phyloP scores from a whole-genome alignment of 208 protist genomes.

The Leishmania guyanensis region DNA sequence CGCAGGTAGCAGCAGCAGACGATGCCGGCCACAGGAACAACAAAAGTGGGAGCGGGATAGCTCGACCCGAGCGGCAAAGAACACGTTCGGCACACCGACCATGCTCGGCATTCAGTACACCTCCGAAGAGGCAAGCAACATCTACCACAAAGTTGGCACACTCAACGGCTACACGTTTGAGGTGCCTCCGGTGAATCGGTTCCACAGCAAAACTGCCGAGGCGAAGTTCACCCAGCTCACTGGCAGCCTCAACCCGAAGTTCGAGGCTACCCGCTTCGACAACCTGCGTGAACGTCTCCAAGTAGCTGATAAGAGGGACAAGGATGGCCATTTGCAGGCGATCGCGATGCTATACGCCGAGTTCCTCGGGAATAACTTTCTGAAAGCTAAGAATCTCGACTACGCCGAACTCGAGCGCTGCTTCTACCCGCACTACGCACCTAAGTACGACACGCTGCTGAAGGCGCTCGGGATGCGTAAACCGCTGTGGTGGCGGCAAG shows the following conservation, averaged over 20 bases:
- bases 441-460: constrained; percentile 56
- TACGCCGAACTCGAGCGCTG: constrained; percentile 81
- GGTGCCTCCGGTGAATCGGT: constrained; percentile 77
- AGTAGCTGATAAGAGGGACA: constrained; percentile 64
- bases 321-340: constrained; percentile 74
- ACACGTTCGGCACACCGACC: constrained; percentile 47
- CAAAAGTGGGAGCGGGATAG: constrained; percentile 5
- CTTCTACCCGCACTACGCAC: constrained; percentile 82
- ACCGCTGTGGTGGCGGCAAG: constrained; percentile 74
- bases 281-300: constrained; percentile 78
- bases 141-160: constrained; percentile 77
- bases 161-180: constrained; percentile 81
- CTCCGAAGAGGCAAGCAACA: constrained; percentile 62
- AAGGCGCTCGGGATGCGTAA: constrained; percentile 57
- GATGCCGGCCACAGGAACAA: background rate
- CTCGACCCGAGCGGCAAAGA: constrained; percentile 10
- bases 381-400: constrained; percentile 55
- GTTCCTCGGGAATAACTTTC: constrained; percentile 73
- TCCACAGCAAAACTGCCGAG: constrained; percentile 79
- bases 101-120: constrained; percentile 80
- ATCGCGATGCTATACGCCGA: constrained; percentile 87
- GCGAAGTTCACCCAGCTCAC: constrained; percentile 76
- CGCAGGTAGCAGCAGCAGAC: background rate
- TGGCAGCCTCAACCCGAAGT: constrained; percentile 70
- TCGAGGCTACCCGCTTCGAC: constrained; percentile 82